phyloP scores from a whole-genome alignment of 768 basidiomycete genomes.

The Amanita phalloides region DNA sequence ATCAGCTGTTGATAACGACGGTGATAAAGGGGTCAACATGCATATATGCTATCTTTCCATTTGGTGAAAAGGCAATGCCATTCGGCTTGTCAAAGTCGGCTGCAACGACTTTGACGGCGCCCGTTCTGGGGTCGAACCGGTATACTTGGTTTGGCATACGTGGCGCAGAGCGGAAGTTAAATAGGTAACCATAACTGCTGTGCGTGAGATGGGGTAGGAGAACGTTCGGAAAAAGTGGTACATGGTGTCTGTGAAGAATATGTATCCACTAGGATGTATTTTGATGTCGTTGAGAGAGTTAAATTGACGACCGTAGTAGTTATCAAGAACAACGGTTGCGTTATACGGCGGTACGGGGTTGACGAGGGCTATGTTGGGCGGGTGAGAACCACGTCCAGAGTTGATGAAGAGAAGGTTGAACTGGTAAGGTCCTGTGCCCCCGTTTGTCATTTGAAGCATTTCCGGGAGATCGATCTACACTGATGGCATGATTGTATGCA shows the following conservation, averaged over 20 bases:
- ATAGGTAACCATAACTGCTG: constrained; percentile 50
- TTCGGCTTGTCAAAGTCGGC: constrained; percentile 68
- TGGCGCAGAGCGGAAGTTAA: constrained; percentile 55
- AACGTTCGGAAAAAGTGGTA: constrained; percentile 22
- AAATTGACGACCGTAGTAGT: constrained; percentile 73
- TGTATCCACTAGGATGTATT: constrained; percentile 54
- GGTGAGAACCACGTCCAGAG: constrained; percentile 52
- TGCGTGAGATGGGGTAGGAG: neutral
- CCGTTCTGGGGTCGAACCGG: constrained; percentile 56
- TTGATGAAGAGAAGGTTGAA: constrained; percentile 50
- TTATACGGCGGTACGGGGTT: constrained; percentile 58
- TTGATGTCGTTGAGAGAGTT: constrained; percentile 77
- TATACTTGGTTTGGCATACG: constrained; percentile 71
- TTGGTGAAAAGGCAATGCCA: constrained; percentile 62
- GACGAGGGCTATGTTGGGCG: constrained; percentile 54
- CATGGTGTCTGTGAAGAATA: constrained; percentile 71
- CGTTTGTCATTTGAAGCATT: constrained; percentile 60
- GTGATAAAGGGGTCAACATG: constrained; percentile 10
- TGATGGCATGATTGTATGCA: neutral
- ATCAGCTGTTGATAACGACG: neutral
- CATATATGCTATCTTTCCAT: constrained; percentile 61
- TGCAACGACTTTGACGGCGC: constrained; percentile 60
- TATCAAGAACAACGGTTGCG: constrained; percentile 61
- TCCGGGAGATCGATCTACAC: constrained; percentile 46
- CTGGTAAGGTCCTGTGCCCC: constrained; percentile 53